Evolutionary conservation across 768 basidiomycete genomes (phyloP), one percentile per base, ranked within the genome.

Genomic region (Artomyces pyxidatus): DNA sequence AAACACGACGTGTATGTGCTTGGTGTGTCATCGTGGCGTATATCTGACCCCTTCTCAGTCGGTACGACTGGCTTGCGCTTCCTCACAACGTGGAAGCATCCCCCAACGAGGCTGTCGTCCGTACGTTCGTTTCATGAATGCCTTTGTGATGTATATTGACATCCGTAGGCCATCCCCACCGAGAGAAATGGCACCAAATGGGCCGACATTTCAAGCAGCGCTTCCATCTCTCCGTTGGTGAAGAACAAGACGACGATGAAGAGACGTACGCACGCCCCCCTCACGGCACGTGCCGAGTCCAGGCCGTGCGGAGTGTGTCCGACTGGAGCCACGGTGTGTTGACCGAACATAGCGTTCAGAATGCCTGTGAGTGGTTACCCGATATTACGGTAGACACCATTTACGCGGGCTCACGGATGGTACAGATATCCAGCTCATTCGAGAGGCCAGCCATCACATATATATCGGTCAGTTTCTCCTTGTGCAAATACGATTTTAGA

Each of bases 321-420:
- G 95, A 97, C 66, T 99, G 95, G 95, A 88, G 84, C 59, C 89
- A 92, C 58, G 95, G 94, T 2, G 87, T 93, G 29, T 71, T 94
- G 55, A 85, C 79, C 3, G 95, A 97, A 65, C 78, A 81, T 50
- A 92, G 88, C 64, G 91, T 98, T 51, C 94, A 96, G 67, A 86
- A 91, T 57, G 94, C 95, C 41, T 92, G 88, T 89, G 59, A 63
- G 85, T 77, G 2, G 6, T 42, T 28, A n/a, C n/a, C n/a, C n/a
- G n/a, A n/a, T n/a, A n/a, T n/a, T n/a, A n/a, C n/a, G n/a, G n/a
- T n/a, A n/a, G n/a, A n/a, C n/a, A n/a, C n/a, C n/a, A n/a, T n/a
- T n/a, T n/a, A n/a, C n/a, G n/a, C n/a, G 17, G 28, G 16, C 51
- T 40, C 17, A 48, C 38, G 37, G 39, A 25, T 10, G 35, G 26